Conservation (phyloP, 371 early-diverging fungal genomes). For the Entomophthora muscae region DNA sequence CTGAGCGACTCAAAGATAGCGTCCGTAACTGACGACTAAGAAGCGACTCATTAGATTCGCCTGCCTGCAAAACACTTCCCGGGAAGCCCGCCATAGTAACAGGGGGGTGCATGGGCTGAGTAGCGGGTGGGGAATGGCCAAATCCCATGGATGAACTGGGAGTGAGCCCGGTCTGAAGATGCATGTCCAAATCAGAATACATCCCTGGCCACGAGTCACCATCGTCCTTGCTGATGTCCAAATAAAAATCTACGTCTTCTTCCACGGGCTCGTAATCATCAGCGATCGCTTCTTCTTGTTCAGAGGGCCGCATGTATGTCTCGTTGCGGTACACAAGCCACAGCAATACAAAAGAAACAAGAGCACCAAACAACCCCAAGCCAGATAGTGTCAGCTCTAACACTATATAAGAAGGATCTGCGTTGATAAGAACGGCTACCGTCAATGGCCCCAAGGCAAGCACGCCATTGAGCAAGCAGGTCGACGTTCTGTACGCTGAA, state of each 20-base stretch:
- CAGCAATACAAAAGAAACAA: not conserved
- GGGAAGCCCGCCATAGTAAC: too few species aligned
- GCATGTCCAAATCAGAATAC: too few species aligned
- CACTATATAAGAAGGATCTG: not conserved
- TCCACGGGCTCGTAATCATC: not conserved
- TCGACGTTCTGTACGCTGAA: not conserved
- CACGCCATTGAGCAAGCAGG: not conserved
- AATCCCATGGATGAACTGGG: too few species aligned
- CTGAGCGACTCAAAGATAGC: too few species aligned
- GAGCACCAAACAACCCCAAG: not conserved
- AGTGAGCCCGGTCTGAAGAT: too few species aligned
- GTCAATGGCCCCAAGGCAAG: not conserved
- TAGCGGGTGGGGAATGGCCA: too few species aligned
- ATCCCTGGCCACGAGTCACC: too few species aligned
- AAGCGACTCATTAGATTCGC: too few species aligned
- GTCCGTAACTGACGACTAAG: too few species aligned
- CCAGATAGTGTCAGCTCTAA: not conserved
- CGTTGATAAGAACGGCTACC: not conserved
- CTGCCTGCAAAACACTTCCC: too few species aligned
- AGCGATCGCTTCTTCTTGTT: not conserved
- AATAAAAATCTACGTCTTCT: not conserved
- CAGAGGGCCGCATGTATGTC: not conserved
- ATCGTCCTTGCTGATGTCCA: too few species aligned
- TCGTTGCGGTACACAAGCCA: not conserved
- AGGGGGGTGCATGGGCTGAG: too few species aligned